Percentiles rank a stretch among this genome's conserved stretches.
These are phyloP conservation scores for Reticulascus tulasneorum DNA, from an alignment of 2,329 filamentous ascomycete genomes.

Conservation along the genomic window DNA sequence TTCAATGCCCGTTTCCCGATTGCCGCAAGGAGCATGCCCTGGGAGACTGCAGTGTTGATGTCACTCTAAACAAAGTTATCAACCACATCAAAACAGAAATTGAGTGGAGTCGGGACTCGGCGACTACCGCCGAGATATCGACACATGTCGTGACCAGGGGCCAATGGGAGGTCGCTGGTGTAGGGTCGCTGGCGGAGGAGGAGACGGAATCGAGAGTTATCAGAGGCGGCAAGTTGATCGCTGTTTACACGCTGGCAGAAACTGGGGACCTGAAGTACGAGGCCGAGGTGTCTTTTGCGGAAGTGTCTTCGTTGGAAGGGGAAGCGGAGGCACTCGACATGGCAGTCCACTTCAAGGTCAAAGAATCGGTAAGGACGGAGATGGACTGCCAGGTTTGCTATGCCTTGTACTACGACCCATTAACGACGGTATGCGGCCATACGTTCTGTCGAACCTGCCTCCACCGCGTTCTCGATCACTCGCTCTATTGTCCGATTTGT, in stretches of 20 bases:
- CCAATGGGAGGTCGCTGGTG: conserved; percentile 33
- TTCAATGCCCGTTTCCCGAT: conserved; percentile 66
- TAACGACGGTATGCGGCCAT: conserved; percentile 83
- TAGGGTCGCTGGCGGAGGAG: conserved; percentile 34
- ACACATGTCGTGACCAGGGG: conserved; percentile 30
- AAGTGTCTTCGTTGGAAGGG: conserved; percentile 18
- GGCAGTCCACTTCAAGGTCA: conserved; percentile 48
- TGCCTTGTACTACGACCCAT: conserved; percentile 71
- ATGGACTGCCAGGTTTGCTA: conserved; percentile 90
- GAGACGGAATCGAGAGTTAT: conserved; percentile 31
- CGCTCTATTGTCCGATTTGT: conserved; percentile 75
- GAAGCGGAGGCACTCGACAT: conserved; percentile 23
- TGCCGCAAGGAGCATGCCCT: conserved; percentile 71
- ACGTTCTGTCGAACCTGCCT: conserved; percentile 84
- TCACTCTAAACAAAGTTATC: conserved; percentile 70
- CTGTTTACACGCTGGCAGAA: conserved; percentile 63
- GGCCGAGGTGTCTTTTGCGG: conserved; percentile 49
- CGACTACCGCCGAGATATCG: conserved; percentile 31
- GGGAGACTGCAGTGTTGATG: conserved; percentile 73
- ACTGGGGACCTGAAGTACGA: conserved; percentile 55
- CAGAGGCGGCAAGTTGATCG: conserved; percentile 56
- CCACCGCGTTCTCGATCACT: conserved; percentile 71
- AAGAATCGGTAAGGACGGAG: conserved; percentile 61
- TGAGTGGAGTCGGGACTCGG: conserved; percentile 27
- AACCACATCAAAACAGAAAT: conserved; percentile 55